Conservation (phyloP, 768 basidiomycete genomes). For the Serendipita indica region DNA sequence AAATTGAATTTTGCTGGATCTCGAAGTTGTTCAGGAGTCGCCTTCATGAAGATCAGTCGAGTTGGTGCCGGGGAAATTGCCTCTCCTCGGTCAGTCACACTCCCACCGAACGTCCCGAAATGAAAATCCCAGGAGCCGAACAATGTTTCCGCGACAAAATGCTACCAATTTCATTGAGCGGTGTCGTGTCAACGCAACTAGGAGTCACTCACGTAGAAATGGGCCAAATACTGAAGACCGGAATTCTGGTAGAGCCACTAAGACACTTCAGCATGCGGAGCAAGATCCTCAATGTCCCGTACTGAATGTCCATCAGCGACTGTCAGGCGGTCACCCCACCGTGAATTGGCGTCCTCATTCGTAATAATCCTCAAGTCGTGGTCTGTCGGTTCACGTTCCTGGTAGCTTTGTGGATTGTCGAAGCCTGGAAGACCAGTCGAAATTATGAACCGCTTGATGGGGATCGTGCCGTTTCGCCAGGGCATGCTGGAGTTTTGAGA, state of each 20-base stretch:
- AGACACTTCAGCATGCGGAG: not conserved
- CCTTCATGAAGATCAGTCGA: slow-evolving; percentile 53
- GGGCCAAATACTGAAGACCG: slow-evolving; percentile 26
- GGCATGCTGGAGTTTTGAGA: no score
- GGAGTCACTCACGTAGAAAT: slow-evolving; percentile 5
- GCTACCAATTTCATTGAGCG: slow-evolving; percentile 86
- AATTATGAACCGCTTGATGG: no score
- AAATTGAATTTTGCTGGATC: slow-evolving; percentile 64
- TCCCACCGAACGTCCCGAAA: slow-evolving; percentile 37
- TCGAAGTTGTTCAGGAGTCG: slow-evolving; percentile 21
- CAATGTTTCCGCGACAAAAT: slow-evolving; percentile 69
- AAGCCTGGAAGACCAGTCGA: slow-evolving; percentile 49
- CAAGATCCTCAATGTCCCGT: slow-evolving; percentile 18
- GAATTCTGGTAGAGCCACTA: slow-evolving; percentile 46
- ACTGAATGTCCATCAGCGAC: slow-evolving; percentile 62
- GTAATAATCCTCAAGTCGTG: slow-evolving; percentile 48
- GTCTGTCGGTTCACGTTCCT: slow-evolving; percentile 48
- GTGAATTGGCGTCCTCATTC: slow-evolving; percentile 39
- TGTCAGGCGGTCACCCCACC: slow-evolving; percentile 54
- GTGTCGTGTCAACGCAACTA: slow-evolving; percentile 31
- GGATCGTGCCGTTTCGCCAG: no score
- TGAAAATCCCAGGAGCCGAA: slow-evolving; percentile 65
- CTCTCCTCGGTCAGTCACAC: slow-evolving; percentile 19
- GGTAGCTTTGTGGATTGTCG: slow-evolving; percentile 47
- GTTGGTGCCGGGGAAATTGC: slow-evolving; percentile 38